phyloP scores from a whole-genome alignment of 192 early-diverging fungal genomes.

The Linnemannia schmuckeri region DNA sequence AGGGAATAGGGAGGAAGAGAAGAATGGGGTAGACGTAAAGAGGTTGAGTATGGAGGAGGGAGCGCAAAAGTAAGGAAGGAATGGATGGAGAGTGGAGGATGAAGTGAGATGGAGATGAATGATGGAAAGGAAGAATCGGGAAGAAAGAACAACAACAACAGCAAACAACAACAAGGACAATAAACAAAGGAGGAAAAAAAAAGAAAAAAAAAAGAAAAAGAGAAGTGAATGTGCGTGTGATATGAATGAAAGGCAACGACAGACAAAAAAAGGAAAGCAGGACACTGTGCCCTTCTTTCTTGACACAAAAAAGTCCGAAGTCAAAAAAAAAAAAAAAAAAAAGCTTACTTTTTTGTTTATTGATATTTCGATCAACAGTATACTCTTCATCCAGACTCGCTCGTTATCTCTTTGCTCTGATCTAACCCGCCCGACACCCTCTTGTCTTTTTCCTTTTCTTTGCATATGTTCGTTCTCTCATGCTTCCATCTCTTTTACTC shows the following conservation, averaged over 20 bases:
- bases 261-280: background rate
- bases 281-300: background rate
- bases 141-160: background rate
- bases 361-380: background rate
- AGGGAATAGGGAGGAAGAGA: background rate
- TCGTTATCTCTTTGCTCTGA: background rate
- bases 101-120: background rate
- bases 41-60: background rate
- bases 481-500: background rate
- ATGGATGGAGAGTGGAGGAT: background rate
- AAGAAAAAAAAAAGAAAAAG: background rate
- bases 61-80: background rate
- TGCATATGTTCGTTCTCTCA: background rate
- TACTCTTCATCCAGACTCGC: background rate
- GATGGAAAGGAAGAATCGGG: background rate
- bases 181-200: background rate
- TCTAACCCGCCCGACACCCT: background rate
- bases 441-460: background rate
- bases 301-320: conserved; percentile 12
- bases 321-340: background rate
- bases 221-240: background rate
- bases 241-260: background rate
- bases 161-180: background rate
- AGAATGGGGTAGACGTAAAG: conserved; percentile 4
- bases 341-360: background rate